phyloP scores from a whole-genome alignment of 1,284 basidiomycete genomes.

The Ustilago loliicola region DNA sequence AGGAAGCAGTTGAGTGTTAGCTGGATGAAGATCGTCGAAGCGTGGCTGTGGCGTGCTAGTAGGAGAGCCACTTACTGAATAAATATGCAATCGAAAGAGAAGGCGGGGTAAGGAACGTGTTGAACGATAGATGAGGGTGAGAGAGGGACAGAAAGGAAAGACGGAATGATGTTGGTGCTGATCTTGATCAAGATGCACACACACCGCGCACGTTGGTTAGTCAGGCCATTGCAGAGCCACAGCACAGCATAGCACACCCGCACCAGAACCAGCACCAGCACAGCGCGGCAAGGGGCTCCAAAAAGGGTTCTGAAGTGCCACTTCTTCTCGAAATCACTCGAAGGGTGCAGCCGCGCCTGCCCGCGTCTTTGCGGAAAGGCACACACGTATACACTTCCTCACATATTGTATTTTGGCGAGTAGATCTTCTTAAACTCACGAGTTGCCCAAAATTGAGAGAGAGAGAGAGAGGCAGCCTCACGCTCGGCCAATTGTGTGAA shows the following conservation, averaged over 20 bases:
- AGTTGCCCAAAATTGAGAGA: background rate
- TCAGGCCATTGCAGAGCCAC: background rate
- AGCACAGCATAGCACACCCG: constrained; percentile 6
- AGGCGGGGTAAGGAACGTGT: constrained; percentile 13
- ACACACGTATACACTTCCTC: background rate
- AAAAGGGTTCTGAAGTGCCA: constrained; percentile 5
- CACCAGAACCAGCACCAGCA: background rate
- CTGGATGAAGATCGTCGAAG: background rate
- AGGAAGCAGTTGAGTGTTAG: background rate
- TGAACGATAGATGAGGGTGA: constrained; percentile 16
- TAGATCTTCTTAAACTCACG: constrained; percentile 1
- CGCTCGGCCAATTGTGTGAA: background rate
- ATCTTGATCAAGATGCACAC: constrained; percentile 7
- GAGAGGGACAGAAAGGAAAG: background rate
- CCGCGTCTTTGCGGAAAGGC: background rate
- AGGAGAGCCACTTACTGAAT: constrained; percentile 11
- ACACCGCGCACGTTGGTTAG: no score
- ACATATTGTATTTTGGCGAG: background rate
- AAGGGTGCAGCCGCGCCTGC: background rate
- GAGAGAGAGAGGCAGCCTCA: background rate
- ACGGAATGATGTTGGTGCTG: background rate
- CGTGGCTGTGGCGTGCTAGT: background rate
- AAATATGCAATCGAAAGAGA: background rate
- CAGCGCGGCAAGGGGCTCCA: constrained; percentile 4
- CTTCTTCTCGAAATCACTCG: no score